These are phyloP conservation scores for Ganoderma boninense DNA, from an alignment of 1,284 basidiomycete genomes.

Conservation along the genomic window DNA sequence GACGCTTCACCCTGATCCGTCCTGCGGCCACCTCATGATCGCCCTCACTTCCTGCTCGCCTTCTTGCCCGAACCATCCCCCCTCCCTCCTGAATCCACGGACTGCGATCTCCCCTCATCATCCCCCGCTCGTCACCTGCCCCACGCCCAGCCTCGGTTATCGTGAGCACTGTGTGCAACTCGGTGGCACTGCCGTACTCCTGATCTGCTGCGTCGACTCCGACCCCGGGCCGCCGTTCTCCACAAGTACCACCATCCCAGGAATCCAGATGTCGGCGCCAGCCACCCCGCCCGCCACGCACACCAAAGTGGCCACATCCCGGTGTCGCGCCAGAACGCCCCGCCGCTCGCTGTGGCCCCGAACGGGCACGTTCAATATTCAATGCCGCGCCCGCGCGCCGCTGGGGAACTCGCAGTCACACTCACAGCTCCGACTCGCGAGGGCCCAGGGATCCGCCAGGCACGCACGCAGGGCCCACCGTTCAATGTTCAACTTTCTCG, in stretches of 20 bases:
- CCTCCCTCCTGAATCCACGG: not conserved
- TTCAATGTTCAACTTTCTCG: not conserved
- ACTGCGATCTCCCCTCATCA: not conserved
- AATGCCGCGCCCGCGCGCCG: too few relatives aligned
- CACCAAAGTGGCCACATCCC: too few relatives aligned
- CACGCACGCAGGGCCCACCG: not conserved
- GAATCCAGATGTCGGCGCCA: too few relatives aligned
- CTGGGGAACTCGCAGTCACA: not conserved
- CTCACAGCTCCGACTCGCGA: not conserved
- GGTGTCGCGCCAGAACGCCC: too few relatives aligned
- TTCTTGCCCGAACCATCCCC: not conserved
- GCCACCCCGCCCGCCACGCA: too few relatives aligned
- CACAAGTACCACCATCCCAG: too few relatives aligned
- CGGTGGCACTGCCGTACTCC: not conserved
- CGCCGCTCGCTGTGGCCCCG: too few relatives aligned
- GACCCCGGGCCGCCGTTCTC: not conserved
- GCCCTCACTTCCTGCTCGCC: not conserved
- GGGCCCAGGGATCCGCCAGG: not conserved
- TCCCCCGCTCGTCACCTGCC: not conserved
- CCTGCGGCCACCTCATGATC: slow-evolving; percentile 8
- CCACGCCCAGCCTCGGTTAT: not conserved
- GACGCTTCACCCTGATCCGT: slow-evolving; percentile 1
- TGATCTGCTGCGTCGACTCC: slow-evolving; percentile 5
- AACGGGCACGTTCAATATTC: too few relatives aligned
- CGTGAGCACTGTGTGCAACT: not conserved